A percentile compares a stretch with the other conserved stretches of the same genome.
These are phyloP conservation scores for Lumnitzera racemosa DNA, from an alignment of 345 rosid species.

Conservation along the genomic window DNA sequence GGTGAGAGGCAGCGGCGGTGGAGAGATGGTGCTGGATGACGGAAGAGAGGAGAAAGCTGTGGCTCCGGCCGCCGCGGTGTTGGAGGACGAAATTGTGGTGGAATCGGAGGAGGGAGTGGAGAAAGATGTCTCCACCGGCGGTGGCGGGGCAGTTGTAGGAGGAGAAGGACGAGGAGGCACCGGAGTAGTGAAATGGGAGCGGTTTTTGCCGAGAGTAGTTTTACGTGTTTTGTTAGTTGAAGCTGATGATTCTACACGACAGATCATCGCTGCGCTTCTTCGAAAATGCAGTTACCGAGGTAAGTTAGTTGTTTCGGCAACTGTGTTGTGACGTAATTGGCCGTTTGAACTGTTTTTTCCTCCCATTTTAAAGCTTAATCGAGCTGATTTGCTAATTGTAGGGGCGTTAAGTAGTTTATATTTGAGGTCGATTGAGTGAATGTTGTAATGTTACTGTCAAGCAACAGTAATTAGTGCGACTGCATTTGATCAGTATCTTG, in stretches of 20 bases:
- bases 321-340: background rate
- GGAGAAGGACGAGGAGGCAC: constrained; percentile 14
- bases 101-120: too few relatives aligned
- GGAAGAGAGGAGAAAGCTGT: constrained; percentile 8
- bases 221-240: constrained; percentile 79
- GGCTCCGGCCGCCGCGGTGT: too few relatives aligned
- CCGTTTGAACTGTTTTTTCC: background rate
- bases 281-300: constrained; percentile 85
- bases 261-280: constrained; percentile 77
- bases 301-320: constrained; percentile 17
- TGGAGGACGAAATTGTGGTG: too few relatives aligned
- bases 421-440: too few relatives aligned
- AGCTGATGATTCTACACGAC: constrained; percentile 93
- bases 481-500: too few relatives aligned
- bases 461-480: too few relatives aligned
- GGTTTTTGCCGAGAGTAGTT: constrained; percentile 54
- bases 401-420: too few relatives aligned
- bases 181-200: constrained; percentile 59
- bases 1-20: constrained; percentile 29
- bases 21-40: constrained; percentile 11
- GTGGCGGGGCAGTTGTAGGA: background rate
- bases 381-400: too few relatives aligned
- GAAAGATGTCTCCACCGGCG: too few relatives aligned
- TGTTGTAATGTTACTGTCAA: too few relatives aligned
- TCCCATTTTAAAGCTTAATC: background rate